Base-by-base conservation (phyloP, 768 basidiomycete species). In the Pilatotrama ljubarskyi region DNA sequence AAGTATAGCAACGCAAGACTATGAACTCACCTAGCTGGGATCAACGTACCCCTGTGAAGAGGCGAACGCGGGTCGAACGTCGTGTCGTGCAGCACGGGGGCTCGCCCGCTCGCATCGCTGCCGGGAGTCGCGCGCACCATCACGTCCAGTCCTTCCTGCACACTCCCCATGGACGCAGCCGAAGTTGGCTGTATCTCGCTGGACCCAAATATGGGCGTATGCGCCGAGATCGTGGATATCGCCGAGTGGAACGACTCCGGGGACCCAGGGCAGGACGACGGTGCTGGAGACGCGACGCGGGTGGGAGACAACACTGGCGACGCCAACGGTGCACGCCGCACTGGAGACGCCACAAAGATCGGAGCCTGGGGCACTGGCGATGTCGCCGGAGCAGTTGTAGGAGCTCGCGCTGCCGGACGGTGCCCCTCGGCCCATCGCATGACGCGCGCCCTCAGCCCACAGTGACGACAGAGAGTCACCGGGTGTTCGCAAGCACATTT, bases 61-160 rank as follows among this genome's bases (percentile, higher is more conserved):
- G 62, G 62, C 37, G 62, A 63, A 5, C 62, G 62, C 42, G 62
- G 62, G 53, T 63, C 62, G 52, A 63, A 55, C 11, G 48, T 22
- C 17, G 36, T 38, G 10, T 59, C 57, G 43, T 58, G 57, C 53
- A 55, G 13, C 41, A 52, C 41, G 5, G 41, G 29, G 14, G 49
- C 32, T 14, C 18, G 24, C 36, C 17, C 51, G 14, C 11, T 49
- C 11, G 46, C 37, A 15, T 52, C 18, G 5, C 26, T 7, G 4
- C 24, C 35, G 20, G 24, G 41, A n/a, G 47, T 22, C 24, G 44
- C 14, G 35, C 24, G 49, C 8, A 37, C 20, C 43, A 53, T 17
- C 20, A 41, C 9, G n/a, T 41, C 22, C 20, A 53, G 9, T 14
- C 55, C 48, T 8, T 42, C 49, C 20, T 47, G 20, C 15, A 44